phyloP scores from a whole-genome alignment of 257 asterid species.

The Solanum pinnatisectum region DNA sequence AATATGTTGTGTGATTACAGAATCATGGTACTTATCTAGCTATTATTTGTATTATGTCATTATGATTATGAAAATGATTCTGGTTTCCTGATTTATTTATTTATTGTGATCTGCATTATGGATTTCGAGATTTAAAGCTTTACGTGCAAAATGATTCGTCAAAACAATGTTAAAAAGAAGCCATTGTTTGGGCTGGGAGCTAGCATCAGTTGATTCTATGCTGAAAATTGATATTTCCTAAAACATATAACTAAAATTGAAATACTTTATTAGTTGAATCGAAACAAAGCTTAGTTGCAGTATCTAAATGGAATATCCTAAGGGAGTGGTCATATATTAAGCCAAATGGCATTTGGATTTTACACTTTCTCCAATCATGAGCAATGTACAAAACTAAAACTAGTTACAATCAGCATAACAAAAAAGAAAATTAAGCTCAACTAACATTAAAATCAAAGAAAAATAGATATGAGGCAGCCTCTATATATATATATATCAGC shows the following conservation, averaged over 20 bases:
- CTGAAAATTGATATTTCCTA: too few species aligned
- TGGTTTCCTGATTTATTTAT: not conserved
- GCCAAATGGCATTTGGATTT: not conserved
- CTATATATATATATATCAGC: not conserved
- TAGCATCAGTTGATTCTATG: too few species aligned
- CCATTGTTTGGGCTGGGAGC: too few species aligned
- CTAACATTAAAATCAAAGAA: not conserved
- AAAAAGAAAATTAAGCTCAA: not conserved
- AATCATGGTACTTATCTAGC: not conserved
- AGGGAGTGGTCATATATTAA: not conserved
- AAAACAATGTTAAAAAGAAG: too few species aligned
- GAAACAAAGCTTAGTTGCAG: not conserved
- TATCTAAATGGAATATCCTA: not conserved
- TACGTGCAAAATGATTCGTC: not conserved
- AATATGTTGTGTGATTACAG: not conserved
- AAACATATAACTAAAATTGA: too few species aligned
- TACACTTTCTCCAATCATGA: not conserved
- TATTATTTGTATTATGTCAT: not conserved
- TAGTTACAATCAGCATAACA: not conserved
- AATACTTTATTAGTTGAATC: too few species aligned
- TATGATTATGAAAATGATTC: not conserved
- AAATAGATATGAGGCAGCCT: not conserved
- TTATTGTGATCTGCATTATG: not conserved
- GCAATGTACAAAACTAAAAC: not conserved
- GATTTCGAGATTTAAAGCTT: not conserved